Evolutionary conservation across 2,329 filamentous ascomycete genomes (phyloP).

Genomic region (Neurospora crassa): DNA sequence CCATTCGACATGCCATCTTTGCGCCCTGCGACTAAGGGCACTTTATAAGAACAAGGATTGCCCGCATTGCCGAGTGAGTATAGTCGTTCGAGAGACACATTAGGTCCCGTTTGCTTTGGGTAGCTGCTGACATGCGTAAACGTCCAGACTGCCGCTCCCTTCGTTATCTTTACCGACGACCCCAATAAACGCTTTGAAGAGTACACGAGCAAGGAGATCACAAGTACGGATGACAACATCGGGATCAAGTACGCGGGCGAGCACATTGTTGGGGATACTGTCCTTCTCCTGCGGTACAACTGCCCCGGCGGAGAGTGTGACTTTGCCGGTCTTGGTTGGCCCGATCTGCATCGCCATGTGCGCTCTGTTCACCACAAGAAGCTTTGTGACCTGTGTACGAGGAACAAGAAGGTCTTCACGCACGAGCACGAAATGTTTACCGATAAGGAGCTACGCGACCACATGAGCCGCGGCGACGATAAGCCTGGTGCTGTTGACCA

Average conservation of each 20-base stretch:
- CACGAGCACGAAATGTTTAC: constrained; percentile 95
- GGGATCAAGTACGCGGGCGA: constrained; percentile 86
- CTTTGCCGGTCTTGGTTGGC: constrained; percentile 64
- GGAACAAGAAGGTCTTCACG: constrained; percentile 97
- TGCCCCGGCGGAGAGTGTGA: constrained; percentile 77
- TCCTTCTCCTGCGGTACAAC: constrained; percentile 84
- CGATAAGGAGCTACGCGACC: constrained; percentile 66
- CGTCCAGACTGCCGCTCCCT: constrained; percentile 52
- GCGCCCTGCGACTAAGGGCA: constrained; percentile 79
- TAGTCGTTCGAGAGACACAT: not conserved
- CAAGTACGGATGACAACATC: constrained; percentile 70
- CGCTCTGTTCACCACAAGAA: constrained; percentile 72
- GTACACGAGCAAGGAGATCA: constrained; percentile 65
- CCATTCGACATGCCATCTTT: constrained; percentile 94
- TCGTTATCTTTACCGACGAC: constrained; percentile 89
- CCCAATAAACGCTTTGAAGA: constrained; percentile 74
- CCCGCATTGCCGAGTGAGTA: constrained; percentile 80
- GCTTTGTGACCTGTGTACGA: constrained; percentile 82
- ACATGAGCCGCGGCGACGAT: constrained; percentile 87
- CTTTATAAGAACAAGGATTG: constrained; percentile 95
- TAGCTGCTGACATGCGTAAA: not conserved
- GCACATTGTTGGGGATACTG: constrained; percentile 84
- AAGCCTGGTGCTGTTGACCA: constrained; percentile 82
- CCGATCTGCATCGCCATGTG: constrained; percentile 62
- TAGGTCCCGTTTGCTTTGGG: not conserved